Evolutionary conservation across 2,329 filamentous ascomycete genomes (phyloP), one percentile per base, ranked within the genome.

Genomic region (Trichoderma polysporum): DNA sequence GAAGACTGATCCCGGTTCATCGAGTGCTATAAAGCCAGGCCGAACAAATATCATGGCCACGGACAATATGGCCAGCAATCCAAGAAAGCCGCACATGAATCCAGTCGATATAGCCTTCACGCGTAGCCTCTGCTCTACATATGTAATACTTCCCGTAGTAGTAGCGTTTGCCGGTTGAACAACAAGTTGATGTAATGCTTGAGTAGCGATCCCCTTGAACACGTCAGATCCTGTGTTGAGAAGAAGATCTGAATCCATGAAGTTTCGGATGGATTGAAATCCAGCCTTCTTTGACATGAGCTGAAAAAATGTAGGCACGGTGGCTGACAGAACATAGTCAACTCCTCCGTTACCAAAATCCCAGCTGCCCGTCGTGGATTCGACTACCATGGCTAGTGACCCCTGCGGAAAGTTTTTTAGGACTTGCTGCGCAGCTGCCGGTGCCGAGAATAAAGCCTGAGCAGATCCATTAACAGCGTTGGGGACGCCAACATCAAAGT

Each of bases 241-340:
- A 12, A 71, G 69, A 7, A 70, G 63, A 2, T 69, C 47, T 1
- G 68, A 60, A 27, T 71, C 68, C 64, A 69, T 69, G 45, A 70
- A 71, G n/a, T 19, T 59, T 54, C 19, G 45, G 57, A 45, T 69
- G 66, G 27, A 66, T 60, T 31, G 52, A 15, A 47, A 52, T 27
- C 13, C 65, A 50, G 66, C 67, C 50, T 70, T 72, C 69, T 73
- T 70, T 10, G 70, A 67, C 72, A 74, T 73, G 33, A 74, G 66
- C 17, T 72, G 71, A 22, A 74, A 75, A 35, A 74, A 73, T 0
- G 72, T 71, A 4, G 69, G 71, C 1, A 73, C 71, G 22, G 68
- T 68, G 22, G 68, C 50, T 8, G 71, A 73, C 13, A 74, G 39
- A 19, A 58, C 50, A 31, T 58, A 57, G 8, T 58, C 54, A 4